phyloP scores from a whole-genome alignment of 2,329 filamentous ascomycete species.

The Cercospora sesami region DNA sequence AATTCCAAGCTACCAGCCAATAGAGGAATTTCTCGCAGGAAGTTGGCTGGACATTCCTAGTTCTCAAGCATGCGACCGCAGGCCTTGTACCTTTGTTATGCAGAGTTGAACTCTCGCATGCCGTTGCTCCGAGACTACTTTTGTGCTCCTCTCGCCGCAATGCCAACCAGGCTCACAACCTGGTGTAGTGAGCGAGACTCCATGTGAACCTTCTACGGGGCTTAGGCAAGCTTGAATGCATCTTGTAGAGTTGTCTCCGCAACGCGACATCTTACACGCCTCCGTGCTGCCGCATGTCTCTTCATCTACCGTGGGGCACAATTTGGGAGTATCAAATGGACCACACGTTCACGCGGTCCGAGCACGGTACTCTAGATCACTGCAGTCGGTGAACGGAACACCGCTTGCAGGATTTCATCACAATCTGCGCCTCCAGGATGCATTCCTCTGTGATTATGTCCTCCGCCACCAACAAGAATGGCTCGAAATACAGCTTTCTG shows the following conservation, averaged over 20 bases:
- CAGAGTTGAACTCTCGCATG: conserved; percentile 2
- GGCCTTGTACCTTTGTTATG: neutral
- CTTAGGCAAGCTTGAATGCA: neutral
- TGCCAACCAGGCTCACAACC: neutral
- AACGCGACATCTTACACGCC: neutral
- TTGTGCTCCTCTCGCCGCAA: neutral
- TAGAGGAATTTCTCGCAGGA: neutral
- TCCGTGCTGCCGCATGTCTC: neutral
- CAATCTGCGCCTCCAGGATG: neutral
- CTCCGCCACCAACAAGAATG: neutral
- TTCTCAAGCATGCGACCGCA: neutral
- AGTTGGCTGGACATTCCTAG: neutral
- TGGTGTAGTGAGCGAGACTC: neutral
- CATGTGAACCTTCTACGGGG: neutral
- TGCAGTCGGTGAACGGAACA: neutral
- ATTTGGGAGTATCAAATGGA: neutral
- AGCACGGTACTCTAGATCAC: neutral
- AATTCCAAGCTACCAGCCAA: neutral
- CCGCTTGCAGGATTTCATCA: neutral
- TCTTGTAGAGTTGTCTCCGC: neutral
- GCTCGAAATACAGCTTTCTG: neutral
- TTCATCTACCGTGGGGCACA: too few species aligned
- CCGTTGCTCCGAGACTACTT: conserved; percentile 2
- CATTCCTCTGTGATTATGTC: neutral
- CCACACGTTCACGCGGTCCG: neutral